These are phyloP conservation scores for Yamadazyma akitaensis DNA, from an alignment of 805 yeast genomes.

Conservation along the genomic window DNA sequence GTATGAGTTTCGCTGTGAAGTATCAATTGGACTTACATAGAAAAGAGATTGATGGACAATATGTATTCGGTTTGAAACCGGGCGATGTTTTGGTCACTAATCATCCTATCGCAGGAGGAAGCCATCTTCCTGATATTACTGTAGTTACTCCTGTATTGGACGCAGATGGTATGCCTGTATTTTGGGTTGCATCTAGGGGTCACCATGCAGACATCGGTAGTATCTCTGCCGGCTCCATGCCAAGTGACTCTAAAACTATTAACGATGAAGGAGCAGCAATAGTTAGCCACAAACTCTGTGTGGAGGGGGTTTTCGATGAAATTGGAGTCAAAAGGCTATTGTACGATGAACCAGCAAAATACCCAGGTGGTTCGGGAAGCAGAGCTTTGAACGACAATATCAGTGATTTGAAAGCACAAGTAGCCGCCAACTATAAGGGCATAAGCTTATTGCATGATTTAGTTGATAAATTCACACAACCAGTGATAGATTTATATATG, in stretches of 20 bases:
- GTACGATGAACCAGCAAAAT: conserved; percentile 70
- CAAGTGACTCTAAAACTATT: conserved; percentile 80
- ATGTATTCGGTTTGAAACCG: conserved; percentile 18
- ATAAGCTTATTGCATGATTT: conserved; percentile 59
- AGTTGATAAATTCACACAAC: conserved; percentile 59
- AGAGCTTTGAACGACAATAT: conserved; percentile 80
- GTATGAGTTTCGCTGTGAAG: conserved; percentile 46
- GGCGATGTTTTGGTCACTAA: conserved; percentile 45
- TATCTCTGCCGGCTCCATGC: conserved; percentile 89
- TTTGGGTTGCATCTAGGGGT: conserved; percentile 91
- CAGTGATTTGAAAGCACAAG: conserved; percentile 52
- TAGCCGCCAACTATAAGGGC: conserved; percentile 87
- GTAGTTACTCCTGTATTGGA: conserved; percentile 85
- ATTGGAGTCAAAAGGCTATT: conserved; percentile 60
- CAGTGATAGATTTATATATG: conserved; percentile 34
- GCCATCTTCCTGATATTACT: conserved; percentile 59
- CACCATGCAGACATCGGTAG: conserved; percentile 98
- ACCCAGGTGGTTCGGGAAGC: conserved; percentile 87
- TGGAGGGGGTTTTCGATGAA: conserved; percentile 69
- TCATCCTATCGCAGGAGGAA: conserved; percentile 43
- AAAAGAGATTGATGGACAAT: conserved; percentile 3
- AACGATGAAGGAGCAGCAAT: conserved; percentile 93
- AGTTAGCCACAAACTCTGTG: conserved; percentile 68
- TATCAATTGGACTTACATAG: conserved; percentile 41
- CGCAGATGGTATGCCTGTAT: conserved; percentile 50